Percentiles rank a stretch among this genome's conserved stretches.
Evolutionary conservation across 306 rosid species (phyloP).

Genomic region (Glycine soja): DNA sequence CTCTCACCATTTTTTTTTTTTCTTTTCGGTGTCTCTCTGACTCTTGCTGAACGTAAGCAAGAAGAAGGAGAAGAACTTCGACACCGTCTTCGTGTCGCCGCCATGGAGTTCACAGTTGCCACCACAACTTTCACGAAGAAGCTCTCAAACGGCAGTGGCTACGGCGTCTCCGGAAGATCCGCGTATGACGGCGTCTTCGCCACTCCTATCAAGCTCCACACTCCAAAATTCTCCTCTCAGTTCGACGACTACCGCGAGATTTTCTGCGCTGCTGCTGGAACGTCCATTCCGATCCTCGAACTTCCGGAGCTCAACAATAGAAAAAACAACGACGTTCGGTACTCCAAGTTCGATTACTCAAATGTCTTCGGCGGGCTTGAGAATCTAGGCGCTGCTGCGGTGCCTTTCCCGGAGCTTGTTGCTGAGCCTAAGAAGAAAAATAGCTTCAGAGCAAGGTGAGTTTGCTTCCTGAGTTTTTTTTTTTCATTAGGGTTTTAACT

Average conservation of each 20-base stretch:
- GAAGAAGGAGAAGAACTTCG: not conserved
- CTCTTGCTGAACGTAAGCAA: constrained; percentile 45
- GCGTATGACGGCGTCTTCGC: constrained; percentile 87
- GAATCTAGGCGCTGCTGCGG: constrained; percentile 61
- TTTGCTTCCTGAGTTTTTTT: not conserved
- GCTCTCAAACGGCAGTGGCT: constrained; percentile 57
- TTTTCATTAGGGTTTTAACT: constrained; percentile 31
- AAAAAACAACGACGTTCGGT: constrained; percentile 55
- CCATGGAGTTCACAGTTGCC: constrained; percentile 71
- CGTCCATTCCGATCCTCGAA: constrained; percentile 87
- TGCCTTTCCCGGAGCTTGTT: constrained; percentile 63
- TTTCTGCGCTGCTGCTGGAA: constrained; percentile 63
- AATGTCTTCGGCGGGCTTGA: constrained; percentile 76
- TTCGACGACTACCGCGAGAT: constrained; percentile 81
- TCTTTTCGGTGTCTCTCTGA: constrained; percentile 42
- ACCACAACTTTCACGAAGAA: constrained; percentile 71
- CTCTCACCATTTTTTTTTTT: not conserved
- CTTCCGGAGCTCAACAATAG: constrained; percentile 72
- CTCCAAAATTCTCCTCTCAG: constrained; percentile 56
- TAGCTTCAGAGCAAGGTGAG: constrained; percentile 50
- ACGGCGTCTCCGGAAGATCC: constrained; percentile 61
- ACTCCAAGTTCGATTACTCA: constrained; percentile 81
- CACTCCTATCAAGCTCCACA: constrained; percentile 66
- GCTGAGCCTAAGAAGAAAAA: constrained; percentile 54
- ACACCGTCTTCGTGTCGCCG: not conserved